These are phyloP conservation scores for Hymenoscyphus infarciens DNA, from an alignment of 2,329 filamentous ascomycete species.

Conservation along the genomic window DNA sequence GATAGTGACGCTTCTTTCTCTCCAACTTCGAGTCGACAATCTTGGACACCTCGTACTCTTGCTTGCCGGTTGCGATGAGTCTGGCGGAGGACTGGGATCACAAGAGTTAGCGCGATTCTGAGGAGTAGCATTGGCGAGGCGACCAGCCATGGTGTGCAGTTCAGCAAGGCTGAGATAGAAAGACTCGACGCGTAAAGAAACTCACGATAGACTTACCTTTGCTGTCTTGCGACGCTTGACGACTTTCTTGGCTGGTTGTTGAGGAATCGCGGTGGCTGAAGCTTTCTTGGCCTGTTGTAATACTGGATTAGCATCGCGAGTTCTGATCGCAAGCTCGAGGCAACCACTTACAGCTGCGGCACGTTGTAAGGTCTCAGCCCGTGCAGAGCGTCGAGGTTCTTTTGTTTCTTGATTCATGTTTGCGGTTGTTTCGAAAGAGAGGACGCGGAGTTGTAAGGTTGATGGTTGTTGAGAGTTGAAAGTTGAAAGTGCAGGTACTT, in stretches of 20 bases:
- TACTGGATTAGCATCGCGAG: neutral
- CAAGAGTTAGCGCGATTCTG: neutral
- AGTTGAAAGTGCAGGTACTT: neutral
- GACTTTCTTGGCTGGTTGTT: no score
- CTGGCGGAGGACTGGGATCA: neutral
- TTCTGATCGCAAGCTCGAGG: neutral
- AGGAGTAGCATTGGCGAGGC: neutral
- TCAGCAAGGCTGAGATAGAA: neutral
- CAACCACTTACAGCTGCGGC: neutral
- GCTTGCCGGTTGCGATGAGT: slow-evolving; percentile 1
- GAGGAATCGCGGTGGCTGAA: neutral
- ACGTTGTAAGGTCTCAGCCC: neutral
- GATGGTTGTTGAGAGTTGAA: neutral
- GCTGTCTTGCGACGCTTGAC: neutral
- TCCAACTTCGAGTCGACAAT: slow-evolving; percentile 17
- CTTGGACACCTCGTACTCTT: slow-evolving; percentile 19
- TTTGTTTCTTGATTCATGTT: neutral
- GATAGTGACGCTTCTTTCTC: slow-evolving; percentile 11
- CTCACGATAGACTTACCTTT: neutral
- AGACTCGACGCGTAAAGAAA: neutral
- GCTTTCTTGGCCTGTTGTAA: neutral
- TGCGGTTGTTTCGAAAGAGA: neutral
- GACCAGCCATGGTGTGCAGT: neutral
- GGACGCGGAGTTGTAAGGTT: neutral
- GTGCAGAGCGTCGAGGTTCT: neutral